These are phyloP conservation scores for Trypanosoma cruzi DNA, from an alignment of 208 protist species.

Conservation along the genomic window DNA sequence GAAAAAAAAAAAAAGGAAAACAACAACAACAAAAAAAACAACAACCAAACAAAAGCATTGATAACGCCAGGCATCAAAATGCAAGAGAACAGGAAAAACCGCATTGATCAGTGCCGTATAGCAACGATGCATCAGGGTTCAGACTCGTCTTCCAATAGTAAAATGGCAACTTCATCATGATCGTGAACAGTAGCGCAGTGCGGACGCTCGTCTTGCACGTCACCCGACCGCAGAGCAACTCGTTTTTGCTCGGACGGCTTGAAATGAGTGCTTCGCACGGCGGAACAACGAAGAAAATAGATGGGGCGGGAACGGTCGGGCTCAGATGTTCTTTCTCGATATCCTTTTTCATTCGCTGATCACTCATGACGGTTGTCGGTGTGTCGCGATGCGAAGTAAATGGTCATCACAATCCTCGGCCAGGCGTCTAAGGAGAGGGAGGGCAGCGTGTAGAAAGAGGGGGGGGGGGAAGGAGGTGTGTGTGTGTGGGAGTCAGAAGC, in stretches of 20 bases:
- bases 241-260: constrained; percentile 24
- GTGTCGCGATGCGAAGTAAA: constrained; percentile 37
- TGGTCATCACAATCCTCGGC: constrained; percentile 18
- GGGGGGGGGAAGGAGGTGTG: background rate
- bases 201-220: constrained; percentile 37
- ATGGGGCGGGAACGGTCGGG: background rate
- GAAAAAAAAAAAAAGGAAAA: background rate
- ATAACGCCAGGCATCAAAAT: no score
- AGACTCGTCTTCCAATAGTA: constrained; percentile 39
- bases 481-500: constrained; percentile 3
- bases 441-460: background rate
- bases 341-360: constrained; percentile 29
- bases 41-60: no score
- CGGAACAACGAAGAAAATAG: no score
- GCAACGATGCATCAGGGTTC: constrained; percentile 30
- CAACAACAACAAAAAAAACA: background rate
- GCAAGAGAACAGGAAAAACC: no score
- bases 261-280: constrained; percentile 28
- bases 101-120: constrained; percentile 6
- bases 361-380: constrained; percentile 24
- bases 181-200: background rate
- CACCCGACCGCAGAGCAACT: constrained; percentile 32
- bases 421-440: background rate
- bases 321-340: constrained; percentile 38
- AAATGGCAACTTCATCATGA: constrained; percentile 25